Evolutionary conservation across 805 yeast genomes (phyloP), one percentile per base, ranked within the genome.

Genomic region (Candida germanica): DNA sequence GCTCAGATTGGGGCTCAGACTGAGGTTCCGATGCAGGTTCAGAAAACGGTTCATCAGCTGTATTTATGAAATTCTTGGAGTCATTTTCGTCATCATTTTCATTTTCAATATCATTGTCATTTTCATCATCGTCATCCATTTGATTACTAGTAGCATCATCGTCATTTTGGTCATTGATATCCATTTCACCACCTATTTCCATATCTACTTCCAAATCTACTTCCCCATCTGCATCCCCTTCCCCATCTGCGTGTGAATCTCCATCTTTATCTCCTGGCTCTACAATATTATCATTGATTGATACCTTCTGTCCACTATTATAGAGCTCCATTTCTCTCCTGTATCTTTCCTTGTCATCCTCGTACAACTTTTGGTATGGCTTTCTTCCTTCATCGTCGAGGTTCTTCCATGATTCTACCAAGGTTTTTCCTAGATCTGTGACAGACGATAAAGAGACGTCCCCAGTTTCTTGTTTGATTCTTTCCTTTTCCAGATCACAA

Each of bases 401-500:
- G 35, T 65, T 69, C 51, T 85, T 85, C 97, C 97, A 89, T 3
- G 83, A 80, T 44, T 86, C 96, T 1, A 95, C 79, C 66, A 89
- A 67, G 11, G 83, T 82, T 50, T 77, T 81, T 2, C 95, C 81
- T 29, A 86, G 67, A 53, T 89, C 96, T 26, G 63, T 62, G 13
- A 63, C 53, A 8, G 41, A 31, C 23, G 30, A 24, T 3, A 44
- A 31, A 10, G 41, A 41, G 12, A 27, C 31, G 19, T 53, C 54
- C 7, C 79, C 80, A n/a, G 59, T 59, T 42, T 77, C 83, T 33
- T 73, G 69, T 43, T 76, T 78, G 25, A 87, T 73, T 33, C 73
- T 68, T 31, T 86, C 95, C 58, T 85, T 85, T 52, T 87, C 94
- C 63, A 75, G 64, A 40, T 89, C 97, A 60, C 96, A 89, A 53